These are phyloP conservation scores for Picea glauca DNA, from an alignment of 75 land plant species.

Conservation along the genomic window DNA sequence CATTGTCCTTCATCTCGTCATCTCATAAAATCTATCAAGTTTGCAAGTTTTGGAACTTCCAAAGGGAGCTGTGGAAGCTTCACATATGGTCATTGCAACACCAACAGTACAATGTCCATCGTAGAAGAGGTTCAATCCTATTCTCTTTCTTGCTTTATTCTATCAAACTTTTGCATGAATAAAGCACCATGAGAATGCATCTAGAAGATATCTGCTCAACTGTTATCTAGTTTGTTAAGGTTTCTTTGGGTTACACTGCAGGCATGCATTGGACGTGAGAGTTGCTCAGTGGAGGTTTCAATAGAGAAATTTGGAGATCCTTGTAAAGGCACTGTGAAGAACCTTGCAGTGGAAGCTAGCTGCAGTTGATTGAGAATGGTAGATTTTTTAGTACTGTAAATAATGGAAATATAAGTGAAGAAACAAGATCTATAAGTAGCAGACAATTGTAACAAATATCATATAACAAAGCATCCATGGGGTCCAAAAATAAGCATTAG, in stretches of 20 bases:
- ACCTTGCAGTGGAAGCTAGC: conserved; percentile 76
- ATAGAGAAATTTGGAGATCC: conserved; percentile 60
- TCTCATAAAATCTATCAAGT: conserved; percentile 56
- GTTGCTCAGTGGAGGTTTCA: conserved; percentile 55
- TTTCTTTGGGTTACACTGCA: conserved; percentile 13
- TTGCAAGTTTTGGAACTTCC: conserved; percentile 88
- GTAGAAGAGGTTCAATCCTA: conserved; percentile 40
- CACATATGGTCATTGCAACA: conserved; percentile 57
- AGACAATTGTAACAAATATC: too few relatives aligned
- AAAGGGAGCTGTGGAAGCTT: conserved; percentile 67
- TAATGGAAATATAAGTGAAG: not conserved
- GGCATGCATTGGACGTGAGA: conserved; percentile 64
- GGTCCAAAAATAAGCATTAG: too few relatives aligned
- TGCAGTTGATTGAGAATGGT: conserved; percentile 27
- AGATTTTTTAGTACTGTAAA: not conserved
- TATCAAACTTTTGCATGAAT: too few relatives aligned
- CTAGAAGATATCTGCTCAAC: not conserved
- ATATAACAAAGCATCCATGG: too few relatives aligned
- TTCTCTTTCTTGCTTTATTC: not conserved
- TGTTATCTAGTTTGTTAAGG: not conserved
- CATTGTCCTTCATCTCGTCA: conserved; percentile 54
- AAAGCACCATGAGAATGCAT: not conserved
- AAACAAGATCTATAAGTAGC: not conserved
- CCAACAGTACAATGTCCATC: conserved; percentile 31
- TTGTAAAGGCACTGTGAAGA: conserved; percentile 46